phyloP scores from a whole-genome alignment of 1,284 basidiomycete species.

The Ustilago sp. region DNA sequence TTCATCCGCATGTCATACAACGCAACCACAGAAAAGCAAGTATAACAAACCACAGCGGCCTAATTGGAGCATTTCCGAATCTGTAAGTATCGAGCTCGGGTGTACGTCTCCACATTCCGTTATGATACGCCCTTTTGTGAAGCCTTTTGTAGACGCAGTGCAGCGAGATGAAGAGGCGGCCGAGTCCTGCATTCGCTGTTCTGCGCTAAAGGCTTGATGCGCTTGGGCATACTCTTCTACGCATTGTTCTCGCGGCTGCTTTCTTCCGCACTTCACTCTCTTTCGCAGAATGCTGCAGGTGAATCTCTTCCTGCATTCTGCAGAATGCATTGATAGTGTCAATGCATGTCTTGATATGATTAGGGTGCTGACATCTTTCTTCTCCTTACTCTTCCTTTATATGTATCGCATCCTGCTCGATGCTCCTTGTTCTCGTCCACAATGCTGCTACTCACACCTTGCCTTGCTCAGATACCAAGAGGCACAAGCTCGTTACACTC shows the following conservation, averaged over 20 bases:
- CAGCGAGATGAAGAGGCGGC: conserved; percentile 19
- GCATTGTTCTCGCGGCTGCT: conserved; percentile 7
- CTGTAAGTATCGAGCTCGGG: conserved; percentile 23
- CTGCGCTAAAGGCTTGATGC: conserved; percentile 12
- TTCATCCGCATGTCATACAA: not conserved
- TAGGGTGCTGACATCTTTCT: conserved; percentile 1
- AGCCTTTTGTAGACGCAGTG: not conserved
- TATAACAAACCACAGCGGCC: conserved; percentile 16
- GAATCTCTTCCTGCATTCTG: not conserved
- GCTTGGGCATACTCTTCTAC: conserved; percentile 1
- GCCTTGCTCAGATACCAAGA: conserved; percentile 7
- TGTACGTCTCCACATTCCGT: not conserved
- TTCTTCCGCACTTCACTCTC: not conserved
- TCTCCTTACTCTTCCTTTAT: not conserved
- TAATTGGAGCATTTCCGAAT: conserved; percentile 7
- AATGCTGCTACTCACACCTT: not conserved
- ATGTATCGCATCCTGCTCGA: not conserved
- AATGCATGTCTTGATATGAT: not conserved
- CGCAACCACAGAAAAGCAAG: conserved; percentile 18
- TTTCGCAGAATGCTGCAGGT: not conserved
- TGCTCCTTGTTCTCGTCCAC: not conserved
- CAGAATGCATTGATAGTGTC: not conserved
- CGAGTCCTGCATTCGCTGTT: conserved; percentile 4
- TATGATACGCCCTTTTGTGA: conserved; percentile 11
- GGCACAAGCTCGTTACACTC: not conserved